These are phyloP conservation scores for Yamadazyma insecticola DNA, from an alignment of 805 yeast genomes.

Conservation along the genomic window DNA sequence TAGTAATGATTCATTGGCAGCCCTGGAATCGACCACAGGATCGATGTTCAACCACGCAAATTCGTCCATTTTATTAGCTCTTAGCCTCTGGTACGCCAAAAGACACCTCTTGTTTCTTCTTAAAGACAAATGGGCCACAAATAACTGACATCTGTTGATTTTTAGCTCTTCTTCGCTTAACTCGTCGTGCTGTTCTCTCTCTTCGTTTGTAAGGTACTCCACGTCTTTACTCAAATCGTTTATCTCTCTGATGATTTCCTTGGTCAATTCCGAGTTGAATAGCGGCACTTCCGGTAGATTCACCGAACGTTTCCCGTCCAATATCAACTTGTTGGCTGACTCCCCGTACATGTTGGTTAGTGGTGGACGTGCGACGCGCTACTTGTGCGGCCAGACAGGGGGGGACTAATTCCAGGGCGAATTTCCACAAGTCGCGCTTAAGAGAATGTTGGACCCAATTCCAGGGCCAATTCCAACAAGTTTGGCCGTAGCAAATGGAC, in stretches of 20 bases:
- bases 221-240: slow-evolving; percentile 56
- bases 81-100: slow-evolving; percentile 71
- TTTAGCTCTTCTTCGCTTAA: slow-evolving; percentile 33
- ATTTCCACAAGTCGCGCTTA: no score
- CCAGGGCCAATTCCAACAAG: no score
- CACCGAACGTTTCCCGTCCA: slow-evolving; percentile 78
- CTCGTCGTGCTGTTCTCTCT: slow-evolving; percentile 16
- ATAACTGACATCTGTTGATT: slow-evolving; percentile 57
- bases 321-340: slow-evolving; percentile 71
- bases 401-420: no score
- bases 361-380: no score
- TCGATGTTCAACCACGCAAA: slow-evolving; percentile 69
- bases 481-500: no score
- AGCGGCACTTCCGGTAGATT: slow-evolving; percentile 61
- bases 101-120: slow-evolving; percentile 87
- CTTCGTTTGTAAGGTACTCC: slow-evolving; percentile 39
- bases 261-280: slow-evolving; percentile 68
- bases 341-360: slow-evolving; percentile 84
- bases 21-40: slow-evolving; percentile 23
- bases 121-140: slow-evolving; percentile 71
- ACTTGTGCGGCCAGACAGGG: no score
- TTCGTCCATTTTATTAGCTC: slow-evolving; percentile 65
- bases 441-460: no score
- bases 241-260: slow-evolving; percentile 68
- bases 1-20: slow-evolving; percentile 9